Evolutionary conservation across 2,329 filamentous ascomycete genomes (phyloP).

Genomic region (Alternaria sp.): DNA sequence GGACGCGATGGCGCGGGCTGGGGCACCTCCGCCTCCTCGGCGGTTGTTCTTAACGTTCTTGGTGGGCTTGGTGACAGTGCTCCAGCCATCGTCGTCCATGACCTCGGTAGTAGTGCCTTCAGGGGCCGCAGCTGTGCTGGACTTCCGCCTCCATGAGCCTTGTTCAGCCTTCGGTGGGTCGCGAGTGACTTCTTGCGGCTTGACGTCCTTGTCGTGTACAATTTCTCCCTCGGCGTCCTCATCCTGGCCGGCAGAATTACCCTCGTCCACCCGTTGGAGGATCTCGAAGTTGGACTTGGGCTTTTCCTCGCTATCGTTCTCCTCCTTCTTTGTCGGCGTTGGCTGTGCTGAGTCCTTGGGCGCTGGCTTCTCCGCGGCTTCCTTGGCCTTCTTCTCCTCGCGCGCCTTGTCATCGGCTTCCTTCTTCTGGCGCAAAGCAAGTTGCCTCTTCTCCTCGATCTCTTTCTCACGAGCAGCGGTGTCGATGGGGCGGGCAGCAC

Average conservation of each 20-base stretch:
- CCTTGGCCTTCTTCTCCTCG: slow-evolving; percentile 66
- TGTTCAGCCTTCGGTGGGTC: slow-evolving; percentile 50
- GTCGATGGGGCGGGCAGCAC: slow-evolving; percentile 91
- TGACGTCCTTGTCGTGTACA: slow-evolving; percentile 60
- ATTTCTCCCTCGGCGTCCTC: slow-evolving; percentile 58
- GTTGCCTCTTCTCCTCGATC: slow-evolving; percentile 84
- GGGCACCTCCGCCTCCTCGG: slow-evolving; percentile 48
- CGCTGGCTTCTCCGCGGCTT: slow-evolving; percentile 62
- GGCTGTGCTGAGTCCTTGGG: slow-evolving; percentile 56
- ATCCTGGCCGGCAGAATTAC: slow-evolving; percentile 50
- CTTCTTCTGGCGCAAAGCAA: slow-evolving; percentile 78
- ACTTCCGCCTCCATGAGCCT: slow-evolving; percentile 51
- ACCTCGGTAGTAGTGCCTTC: slow-evolving; percentile 52
- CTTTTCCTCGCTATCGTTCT: slow-evolving; percentile 51
- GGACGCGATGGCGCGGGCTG: slow-evolving; percentile 55
- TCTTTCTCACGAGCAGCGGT: slow-evolving; percentile 87
- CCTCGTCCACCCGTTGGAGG: slow-evolving; percentile 54
- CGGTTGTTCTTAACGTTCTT: slow-evolving; percentile 49
- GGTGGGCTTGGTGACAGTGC: slow-evolving; percentile 56
- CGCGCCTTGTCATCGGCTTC: slow-evolving; percentile 86
- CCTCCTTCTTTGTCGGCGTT: slow-evolving; percentile 41
- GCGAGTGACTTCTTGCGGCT: slow-evolving; percentile 62
- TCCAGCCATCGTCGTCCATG: slow-evolving; percentile 62
- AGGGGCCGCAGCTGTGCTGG: slow-evolving; percentile 37
- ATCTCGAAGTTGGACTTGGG: slow-evolving; percentile 62